Percentiles rank a stretch among this genome's conserved stretches.
Evolutionary conservation across 768 basidiomycete species (phyloP).

Genomic region (Imleria badia): DNA sequence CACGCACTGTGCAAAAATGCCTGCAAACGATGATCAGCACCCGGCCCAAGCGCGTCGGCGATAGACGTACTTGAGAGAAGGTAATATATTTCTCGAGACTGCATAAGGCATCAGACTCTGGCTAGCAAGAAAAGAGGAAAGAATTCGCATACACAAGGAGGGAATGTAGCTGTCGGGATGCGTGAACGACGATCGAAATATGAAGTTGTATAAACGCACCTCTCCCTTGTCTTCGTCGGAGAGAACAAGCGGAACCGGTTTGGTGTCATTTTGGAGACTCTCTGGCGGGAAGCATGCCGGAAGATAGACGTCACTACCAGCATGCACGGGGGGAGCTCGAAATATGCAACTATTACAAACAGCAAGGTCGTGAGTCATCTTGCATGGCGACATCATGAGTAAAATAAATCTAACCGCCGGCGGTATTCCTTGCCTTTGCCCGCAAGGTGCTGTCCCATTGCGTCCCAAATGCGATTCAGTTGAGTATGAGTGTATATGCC

Average conservation of each 20-base stretch:
- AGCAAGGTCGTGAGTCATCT: background rate
- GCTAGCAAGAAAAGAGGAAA: background rate
- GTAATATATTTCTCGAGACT: slow-evolving; percentile 32
- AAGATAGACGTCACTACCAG: slow-evolving; percentile 43
- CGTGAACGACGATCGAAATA: background rate
- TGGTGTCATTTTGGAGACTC: slow-evolving; percentile 14
- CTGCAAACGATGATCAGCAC: slow-evolving; percentile 22
- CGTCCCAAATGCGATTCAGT: slow-evolving; percentile 48
- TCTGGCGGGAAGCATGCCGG: slow-evolving; percentile 55
- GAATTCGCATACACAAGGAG: slow-evolving; percentile 51
- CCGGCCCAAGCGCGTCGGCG: slow-evolving; percentile 34
- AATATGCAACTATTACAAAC: slow-evolving; percentile 42
- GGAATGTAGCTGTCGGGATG: slow-evolving; percentile 46
- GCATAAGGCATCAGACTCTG: slow-evolving; percentile 42
- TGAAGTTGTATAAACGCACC: slow-evolving; percentile 30
- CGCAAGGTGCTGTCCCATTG: slow-evolving; percentile 41
- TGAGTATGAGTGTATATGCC: slow-evolving; percentile 52
- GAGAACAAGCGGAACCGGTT: slow-evolving; percentile 30
- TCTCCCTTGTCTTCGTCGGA: slow-evolving; percentile 48
- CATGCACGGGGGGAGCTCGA: slow-evolving; percentile 35
- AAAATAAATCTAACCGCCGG: slow-evolving; percentile 37
- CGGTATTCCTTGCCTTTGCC: slow-evolving; percentile 53
- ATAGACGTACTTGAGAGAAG: slow-evolving; percentile 27
- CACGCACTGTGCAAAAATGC: slow-evolving; percentile 23
- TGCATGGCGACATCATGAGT: background rate